Conservation (phyloP, 2,329 filamentous ascomycete species). For the Podosphaera fusca region DNA sequence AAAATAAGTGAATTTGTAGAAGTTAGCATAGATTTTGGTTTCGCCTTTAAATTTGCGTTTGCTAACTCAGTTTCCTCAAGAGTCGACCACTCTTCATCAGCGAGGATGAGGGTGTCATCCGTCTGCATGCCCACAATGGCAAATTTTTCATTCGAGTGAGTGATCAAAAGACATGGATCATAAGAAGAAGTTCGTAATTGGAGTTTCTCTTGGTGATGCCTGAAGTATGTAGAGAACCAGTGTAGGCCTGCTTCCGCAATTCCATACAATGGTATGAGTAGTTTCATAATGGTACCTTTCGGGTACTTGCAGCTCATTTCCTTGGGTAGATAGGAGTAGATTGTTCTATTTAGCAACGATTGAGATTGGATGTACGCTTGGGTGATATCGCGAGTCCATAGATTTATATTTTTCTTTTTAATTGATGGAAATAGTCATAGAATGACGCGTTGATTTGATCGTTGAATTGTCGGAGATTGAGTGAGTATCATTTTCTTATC, state of each 20-base stretch:
- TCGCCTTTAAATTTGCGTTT: no score
- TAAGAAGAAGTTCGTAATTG: not conserved
- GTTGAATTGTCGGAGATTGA: not conserved
- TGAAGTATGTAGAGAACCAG: not conserved
- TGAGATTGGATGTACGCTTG: no score
- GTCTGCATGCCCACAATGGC: no score
- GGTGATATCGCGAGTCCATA: no score
- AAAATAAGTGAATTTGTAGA: no score
- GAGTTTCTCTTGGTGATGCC: not conserved
- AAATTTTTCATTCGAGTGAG: no score
- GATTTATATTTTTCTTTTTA: not conserved
- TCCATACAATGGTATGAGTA: not conserved
- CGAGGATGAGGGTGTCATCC: no score
- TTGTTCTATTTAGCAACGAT: no score
- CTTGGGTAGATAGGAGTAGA: no score
- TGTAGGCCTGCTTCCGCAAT: not conserved
- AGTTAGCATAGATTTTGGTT: no score
- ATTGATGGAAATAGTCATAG: not conserved
- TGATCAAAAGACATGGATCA: not conserved
- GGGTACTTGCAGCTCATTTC: not conserved
- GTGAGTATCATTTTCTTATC: not conserved
- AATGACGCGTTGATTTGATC: not conserved
- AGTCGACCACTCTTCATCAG: no score
- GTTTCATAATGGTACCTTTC: not conserved
- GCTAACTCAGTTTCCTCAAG: no score